Evolutionary conservation across 768 basidiomycete species (phyloP).

Genomic region (Pholiota microspora): DNA sequence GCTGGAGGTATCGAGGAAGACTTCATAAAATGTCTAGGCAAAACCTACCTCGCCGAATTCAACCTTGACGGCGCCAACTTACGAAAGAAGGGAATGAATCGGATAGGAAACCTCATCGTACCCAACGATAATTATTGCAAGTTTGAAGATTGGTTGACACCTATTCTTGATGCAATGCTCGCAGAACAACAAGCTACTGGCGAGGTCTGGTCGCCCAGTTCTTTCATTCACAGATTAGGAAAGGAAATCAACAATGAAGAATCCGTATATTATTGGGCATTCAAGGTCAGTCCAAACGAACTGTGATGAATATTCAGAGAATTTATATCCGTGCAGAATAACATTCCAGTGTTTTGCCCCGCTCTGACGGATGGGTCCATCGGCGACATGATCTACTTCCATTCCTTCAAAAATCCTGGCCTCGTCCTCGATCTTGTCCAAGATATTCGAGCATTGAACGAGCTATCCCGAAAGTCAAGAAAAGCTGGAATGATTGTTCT

Average conservation of each 20-base stretch:
- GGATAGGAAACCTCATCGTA: slow-evolving; percentile 93
- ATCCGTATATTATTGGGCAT: slow-evolving; percentile 99
- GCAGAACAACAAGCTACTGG: slow-evolving; percentile 76
- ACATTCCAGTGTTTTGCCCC: slow-evolving; percentile 98
- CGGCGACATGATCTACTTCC: slow-evolving; percentile 99
- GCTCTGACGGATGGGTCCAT: slow-evolving; percentile 97
- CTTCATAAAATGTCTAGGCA: slow-evolving; percentile 98
- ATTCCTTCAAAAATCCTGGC: slow-evolving; percentile 86
- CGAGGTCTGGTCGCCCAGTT: slow-evolving; percentile 87
- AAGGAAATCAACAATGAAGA: slow-evolving; percentile 97
- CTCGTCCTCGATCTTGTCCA: slow-evolving; percentile 90
- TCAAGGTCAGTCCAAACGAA: slow-evolving; percentile 69
- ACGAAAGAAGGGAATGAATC: slow-evolving; percentile 89
- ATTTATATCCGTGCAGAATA: slow-evolving; percentile 64
- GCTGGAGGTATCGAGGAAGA: slow-evolving; percentile 99
- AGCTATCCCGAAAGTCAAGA: slow-evolving; percentile 78
- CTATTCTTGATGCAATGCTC: slow-evolving; percentile 89
- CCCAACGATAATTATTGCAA: slow-evolving; percentile 99
- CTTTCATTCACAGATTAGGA: slow-evolving; percentile 89
- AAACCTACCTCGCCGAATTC: slow-evolving; percentile 94
- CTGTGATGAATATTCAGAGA: neutral
- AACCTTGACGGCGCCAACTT: slow-evolving; percentile 87
- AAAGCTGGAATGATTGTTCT: slow-evolving; percentile 99
- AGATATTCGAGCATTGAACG: slow-evolving; percentile 91
- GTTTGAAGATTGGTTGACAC: slow-evolving; percentile 99